Conservation (phyloP, 805 yeast species). For the Isabelozyma pseudorhagii region DNA sequence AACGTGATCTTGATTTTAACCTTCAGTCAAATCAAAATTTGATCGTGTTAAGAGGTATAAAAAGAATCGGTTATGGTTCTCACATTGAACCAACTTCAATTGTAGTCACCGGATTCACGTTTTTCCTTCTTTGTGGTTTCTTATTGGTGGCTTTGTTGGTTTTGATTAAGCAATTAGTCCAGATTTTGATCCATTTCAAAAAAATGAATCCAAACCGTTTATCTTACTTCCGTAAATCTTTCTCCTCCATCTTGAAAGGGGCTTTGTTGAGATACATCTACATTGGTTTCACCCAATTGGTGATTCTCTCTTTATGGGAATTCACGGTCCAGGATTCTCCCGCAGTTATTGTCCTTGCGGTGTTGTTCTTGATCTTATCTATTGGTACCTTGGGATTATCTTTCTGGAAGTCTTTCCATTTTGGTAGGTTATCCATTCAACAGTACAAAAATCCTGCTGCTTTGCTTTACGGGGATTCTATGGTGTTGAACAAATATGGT, state of each 20-base stretch:
- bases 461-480: constrained; percentile 73
- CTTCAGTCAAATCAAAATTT: constrained; percentile 56
- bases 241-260: constrained; percentile 69
- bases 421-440: constrained; percentile 60
- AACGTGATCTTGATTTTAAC: constrained; percentile 31
- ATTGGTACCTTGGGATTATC: constrained; percentile 63
- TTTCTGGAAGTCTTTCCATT: constrained; percentile 56
- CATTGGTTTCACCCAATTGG: constrained; percentile 82
- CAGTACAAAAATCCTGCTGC: constrained; percentile 82
- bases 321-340: constrained; percentile 79
- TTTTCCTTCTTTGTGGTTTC: constrained; percentile 75
- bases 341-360: constrained; percentile 82
- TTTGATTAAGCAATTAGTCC: constrained; percentile 48
- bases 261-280: constrained; percentile 72
- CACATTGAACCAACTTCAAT: constrained; percentile 79
- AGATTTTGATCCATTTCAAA: constrained; percentile 45
- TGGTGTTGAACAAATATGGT: constrained; percentile 74
- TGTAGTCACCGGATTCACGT: constrained; percentile 84
- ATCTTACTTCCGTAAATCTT: constrained; percentile 49
- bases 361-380: constrained; percentile 61
- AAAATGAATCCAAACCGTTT: constrained; percentile 50
- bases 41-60: constrained; percentile 78
- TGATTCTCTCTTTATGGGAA: constrained; percentile 83
- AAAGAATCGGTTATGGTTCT: constrained; percentile 75
- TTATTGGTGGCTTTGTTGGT: constrained; percentile 62